Conservation (phyloP, 352 stramenopile species). For the Globisporangium solare region DNA sequence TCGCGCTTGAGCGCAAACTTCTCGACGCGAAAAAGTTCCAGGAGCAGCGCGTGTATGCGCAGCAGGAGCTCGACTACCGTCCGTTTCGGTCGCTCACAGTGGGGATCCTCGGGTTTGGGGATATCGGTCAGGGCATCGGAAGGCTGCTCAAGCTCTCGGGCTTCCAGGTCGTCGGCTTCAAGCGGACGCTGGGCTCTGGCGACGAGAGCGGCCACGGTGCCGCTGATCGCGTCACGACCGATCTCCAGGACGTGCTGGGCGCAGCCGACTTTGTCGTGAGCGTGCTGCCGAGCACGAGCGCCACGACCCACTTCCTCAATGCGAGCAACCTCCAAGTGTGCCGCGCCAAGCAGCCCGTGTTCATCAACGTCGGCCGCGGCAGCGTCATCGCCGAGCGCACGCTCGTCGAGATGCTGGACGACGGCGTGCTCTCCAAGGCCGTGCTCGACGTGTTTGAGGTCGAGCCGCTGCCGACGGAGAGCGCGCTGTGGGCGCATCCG, state of each 20-base stretch:
- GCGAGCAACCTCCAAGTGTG: conserved; percentile 39
- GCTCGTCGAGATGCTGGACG: conserved; percentile 63
- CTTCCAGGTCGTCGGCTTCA: conserved; percentile 72
- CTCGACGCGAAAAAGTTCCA: conserved; percentile 42
- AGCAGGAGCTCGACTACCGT: conserved; percentile 34
- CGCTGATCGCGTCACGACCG: conserved; percentile 35
- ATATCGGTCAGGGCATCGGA: conserved; percentile 59
- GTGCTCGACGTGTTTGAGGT: conserved; percentile 64
- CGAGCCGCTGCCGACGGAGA: conserved; percentile 47
- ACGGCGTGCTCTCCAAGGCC: conserved; percentile 45
- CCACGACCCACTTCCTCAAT: conserved; percentile 64
- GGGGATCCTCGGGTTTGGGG: conserved; percentile 51
- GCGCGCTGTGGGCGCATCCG: conserved; percentile 55
- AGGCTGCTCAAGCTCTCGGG: conserved; percentile 37
- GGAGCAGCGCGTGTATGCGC: conserved; percentile 29
- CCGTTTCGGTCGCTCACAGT: conserved; percentile 43
- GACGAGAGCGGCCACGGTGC: conserved; percentile 15
- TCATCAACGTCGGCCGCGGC: conserved; percentile 87
- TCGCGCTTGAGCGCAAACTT: conserved; percentile 62
- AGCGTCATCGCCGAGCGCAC: conserved; percentile 60
- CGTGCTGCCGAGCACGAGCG: conserved; percentile 72
- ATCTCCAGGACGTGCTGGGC: conserved; percentile 39
- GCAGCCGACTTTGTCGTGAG: conserved; percentile 78
- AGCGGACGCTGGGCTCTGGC: conserved; percentile 30
- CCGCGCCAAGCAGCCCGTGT: conserved; percentile 57